phyloP scores from a whole-genome alignment of 2,329 filamentous ascomycete genomes.

The Ciborinia camelliae region DNA sequence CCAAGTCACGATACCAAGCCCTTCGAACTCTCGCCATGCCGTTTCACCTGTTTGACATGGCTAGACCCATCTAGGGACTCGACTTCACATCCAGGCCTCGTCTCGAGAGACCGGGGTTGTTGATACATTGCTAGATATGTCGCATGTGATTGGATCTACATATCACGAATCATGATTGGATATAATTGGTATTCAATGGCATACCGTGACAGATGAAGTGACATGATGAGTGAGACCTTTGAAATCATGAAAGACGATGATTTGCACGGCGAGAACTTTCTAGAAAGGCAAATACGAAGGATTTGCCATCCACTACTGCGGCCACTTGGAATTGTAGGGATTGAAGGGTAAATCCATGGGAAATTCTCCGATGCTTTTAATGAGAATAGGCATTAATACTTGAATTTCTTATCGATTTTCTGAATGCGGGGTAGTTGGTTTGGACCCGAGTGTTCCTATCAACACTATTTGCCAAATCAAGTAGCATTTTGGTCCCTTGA shows the following conservation, averaged over 20 bases:
- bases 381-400: not conserved
- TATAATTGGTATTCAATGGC: not conserved
- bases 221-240: not conserved
- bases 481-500: not conserved
- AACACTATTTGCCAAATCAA: not conserved
- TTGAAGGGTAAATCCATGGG: not conserved
- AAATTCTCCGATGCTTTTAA: not conserved
- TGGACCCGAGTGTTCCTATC: not conserved
- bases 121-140: not conserved
- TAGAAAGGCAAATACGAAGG: not conserved
- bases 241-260: not conserved
- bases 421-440: not conserved
- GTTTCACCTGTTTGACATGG: not conserved
- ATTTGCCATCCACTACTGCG: slow-evolving; percentile 5
- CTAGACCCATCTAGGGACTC: not conserved
- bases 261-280: not conserved
- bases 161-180: not conserved
- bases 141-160: slow-evolving; percentile 9
- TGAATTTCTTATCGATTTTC: not conserved
- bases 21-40: not conserved
- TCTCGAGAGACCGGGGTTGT: not conserved
- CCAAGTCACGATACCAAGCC: not conserved
- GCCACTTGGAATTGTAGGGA: not conserved
- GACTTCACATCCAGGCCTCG: not conserved
- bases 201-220: not conserved